A percentile compares a stretch with the other conserved stretches of the same genome.
These are phyloP conservation scores for Claviceps sp. DNA, from an alignment of 2,329 filamentous ascomycete species.

Conservation along the genomic window DNA sequence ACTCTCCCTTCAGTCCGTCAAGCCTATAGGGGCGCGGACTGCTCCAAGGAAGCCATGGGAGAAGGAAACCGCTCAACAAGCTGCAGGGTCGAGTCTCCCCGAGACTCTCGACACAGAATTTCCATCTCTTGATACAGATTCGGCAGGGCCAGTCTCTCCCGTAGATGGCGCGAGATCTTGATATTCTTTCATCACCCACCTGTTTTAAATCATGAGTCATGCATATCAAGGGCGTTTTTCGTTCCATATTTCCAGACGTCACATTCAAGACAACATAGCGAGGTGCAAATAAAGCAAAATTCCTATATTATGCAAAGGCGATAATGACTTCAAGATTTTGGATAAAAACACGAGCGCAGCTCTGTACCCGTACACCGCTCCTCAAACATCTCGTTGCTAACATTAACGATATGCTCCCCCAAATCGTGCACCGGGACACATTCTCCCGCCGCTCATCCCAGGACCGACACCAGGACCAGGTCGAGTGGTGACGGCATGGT, in stretches of 20 bases:
- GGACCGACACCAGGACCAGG: slow-evolving; percentile 72
- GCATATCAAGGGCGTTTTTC: background rate
- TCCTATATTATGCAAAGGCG: slow-evolving; percentile 10
- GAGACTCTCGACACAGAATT: slow-evolving; percentile 22
- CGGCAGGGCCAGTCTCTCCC: background rate
- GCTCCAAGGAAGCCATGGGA: slow-evolving; percentile 66
- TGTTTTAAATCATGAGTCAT: background rate
- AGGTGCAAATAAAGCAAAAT: slow-evolving; percentile 7
- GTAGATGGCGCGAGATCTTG: background rate
- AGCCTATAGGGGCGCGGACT: slow-evolving; percentile 32
- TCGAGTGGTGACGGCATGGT: slow-evolving; percentile 77
- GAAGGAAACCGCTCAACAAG: slow-evolving; percentile 27
- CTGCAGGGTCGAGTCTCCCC: slow-evolving; percentile 10
- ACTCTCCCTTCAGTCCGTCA: slow-evolving; percentile 24
- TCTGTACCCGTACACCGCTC: background rate
- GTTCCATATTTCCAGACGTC: too few species aligned
- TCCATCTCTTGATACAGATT: slow-evolving; percentile 19
- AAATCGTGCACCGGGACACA: slow-evolving; percentile 46
- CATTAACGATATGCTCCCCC: slow-evolving; percentile 41
- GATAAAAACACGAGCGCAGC: slow-evolving; percentile 3
- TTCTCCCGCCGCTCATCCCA: slow-evolving; percentile 38
- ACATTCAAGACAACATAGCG: background rate
- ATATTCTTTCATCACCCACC: background rate
- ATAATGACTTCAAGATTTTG: slow-evolving; percentile 7
- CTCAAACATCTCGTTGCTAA: slow-evolving; percentile 15